These are phyloP conservation scores for Chytriomyces sp. DNA, from an alignment of 192 early-diverging fungal genomes.

Conservation along the genomic window DNA sequence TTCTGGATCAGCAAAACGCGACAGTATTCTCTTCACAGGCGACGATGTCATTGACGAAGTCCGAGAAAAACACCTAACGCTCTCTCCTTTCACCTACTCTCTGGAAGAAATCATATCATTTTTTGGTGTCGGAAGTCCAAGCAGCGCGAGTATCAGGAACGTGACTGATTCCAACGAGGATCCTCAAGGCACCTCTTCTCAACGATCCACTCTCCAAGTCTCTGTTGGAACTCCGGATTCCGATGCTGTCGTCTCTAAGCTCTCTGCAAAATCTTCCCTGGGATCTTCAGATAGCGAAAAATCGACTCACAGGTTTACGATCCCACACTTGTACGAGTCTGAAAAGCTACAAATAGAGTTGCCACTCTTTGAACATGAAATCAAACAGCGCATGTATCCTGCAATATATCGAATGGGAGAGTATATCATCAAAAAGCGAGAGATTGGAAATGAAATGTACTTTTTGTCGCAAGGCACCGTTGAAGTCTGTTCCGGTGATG, in stretches of 20 bases:
- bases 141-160: neutral
- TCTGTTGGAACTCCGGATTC: neutral
- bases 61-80: neutral
- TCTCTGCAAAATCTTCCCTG: neutral
- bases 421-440: constrained; percentile 46
- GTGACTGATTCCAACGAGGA: too few relatives aligned
- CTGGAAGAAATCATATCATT: neutral
- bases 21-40: constrained; percentile 15
- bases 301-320: neutral
- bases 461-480: constrained; percentile 49
- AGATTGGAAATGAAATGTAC: constrained; percentile 51
- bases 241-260: neutral
- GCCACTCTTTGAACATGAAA: constrained; percentile 40
- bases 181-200: neutral
- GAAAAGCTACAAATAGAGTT: constrained; percentile 35
- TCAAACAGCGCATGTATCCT: constrained; percentile 42
- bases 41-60: constrained; percentile 30
- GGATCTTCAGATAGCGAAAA: neutral
- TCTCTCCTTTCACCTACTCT: neutral
- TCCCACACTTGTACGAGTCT: neutral
- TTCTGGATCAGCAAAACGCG: neutral
- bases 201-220: neutral
- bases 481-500: constrained; percentile 47
- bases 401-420: constrained; percentile 40
- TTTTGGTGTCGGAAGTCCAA: neutral